A percentile compares a stretch with the other conserved stretches of the same genome.
Evolutionary conservation across 371 early-diverging fungal genomes (phyloP).

Genomic region (Mucor circinelloides): DNA sequence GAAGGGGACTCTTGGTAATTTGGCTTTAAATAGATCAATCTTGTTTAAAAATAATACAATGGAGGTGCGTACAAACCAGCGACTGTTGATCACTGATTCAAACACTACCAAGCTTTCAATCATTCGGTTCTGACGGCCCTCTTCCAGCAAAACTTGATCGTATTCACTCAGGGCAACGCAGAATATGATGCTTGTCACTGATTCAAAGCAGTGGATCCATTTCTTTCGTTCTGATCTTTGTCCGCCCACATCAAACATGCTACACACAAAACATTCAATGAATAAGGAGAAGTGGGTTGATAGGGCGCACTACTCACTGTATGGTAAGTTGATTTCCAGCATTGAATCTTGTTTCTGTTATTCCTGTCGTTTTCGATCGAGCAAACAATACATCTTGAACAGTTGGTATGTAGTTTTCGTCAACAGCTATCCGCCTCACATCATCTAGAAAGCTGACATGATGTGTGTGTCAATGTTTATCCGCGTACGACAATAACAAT

Average conservation of each 20-base stretch:
- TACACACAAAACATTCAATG: slow-evolving; percentile 22
- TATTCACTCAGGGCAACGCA: slow-evolving; percentile 71
- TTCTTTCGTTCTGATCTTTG: slow-evolving; percentile 86
- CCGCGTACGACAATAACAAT: background rate
- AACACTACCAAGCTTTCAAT: slow-evolving; percentile 79
- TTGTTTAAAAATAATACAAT: slow-evolving; percentile 85
- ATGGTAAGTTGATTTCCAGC: slow-evolving; percentile 59
- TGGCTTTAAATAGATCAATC: slow-evolving; percentile 71
- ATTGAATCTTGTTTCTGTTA: slow-evolving; percentile 73
- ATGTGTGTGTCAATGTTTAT: slow-evolving; percentile 57
- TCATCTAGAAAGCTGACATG: slow-evolving; percentile 70
- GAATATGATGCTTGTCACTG: slow-evolving; percentile 71
- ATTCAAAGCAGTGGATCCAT: slow-evolving; percentile 92
- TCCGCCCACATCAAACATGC: slow-evolving; percentile 79
- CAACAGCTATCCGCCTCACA: slow-evolving; percentile 59
- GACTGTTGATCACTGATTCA: slow-evolving; percentile 76
- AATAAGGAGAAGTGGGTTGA: background rate
- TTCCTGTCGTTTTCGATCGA: slow-evolving; percentile 85
- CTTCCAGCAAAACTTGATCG: slow-evolving; percentile 77
- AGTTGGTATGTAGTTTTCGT: slow-evolving; percentile 60
- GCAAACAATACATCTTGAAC: slow-evolving; percentile 79
- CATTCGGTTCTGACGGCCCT: slow-evolving; percentile 77
- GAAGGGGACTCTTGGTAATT: slow-evolving; percentile 57
- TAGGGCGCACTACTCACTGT: slow-evolving; percentile 48
- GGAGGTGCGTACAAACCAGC: slow-evolving; percentile 64